Base-by-base conservation (phyloP, 441 rosid species). In the Macaranga tanarius region DNA sequence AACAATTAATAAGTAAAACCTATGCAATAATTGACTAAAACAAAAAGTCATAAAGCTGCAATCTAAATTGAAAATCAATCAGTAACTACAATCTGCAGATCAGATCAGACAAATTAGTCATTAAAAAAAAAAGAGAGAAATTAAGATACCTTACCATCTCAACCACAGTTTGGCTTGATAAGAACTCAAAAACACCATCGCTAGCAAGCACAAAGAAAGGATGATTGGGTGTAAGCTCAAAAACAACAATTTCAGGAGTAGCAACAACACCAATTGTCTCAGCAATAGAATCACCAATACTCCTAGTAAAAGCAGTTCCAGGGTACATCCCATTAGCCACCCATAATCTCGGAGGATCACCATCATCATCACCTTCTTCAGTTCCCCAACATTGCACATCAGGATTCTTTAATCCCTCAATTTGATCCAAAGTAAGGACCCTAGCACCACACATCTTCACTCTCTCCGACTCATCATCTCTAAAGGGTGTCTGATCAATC, bases 331-430 rank as follows among this genome's bases (percentile, higher is more conserved):
- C 99, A 84, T 88, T 86, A 2, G 90, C 89, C 20, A 92, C 86
- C 99, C 99, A 96, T 79, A 96, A 85, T 77, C 99, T 87, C 0
- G 99, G 99, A 66, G 99, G 99, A 75, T 96, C 99, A 17, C 99
- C 99, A 78, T 92, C 99, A 81, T 95, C 99, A 26, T 79, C 90
- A 67, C 79, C 90, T 75, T 96, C 99, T 83, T 96, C 99, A 19
- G 91, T 88, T 58, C 93, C 99, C 99, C 99, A 96, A 79, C 93
- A 93, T 82, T 88, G 95, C 79, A 92, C 96, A 77, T 93, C 90
- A 17, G 99, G 98, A 76, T 90, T 83, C 82, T 96, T 96, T 73
- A 96, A 79, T 54, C 99, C 99, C 83, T 96, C 99, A 66, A 96
- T 90, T 85, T 96, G 99, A 85, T 96, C 99, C 88, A 96, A 83